phyloP scores from a whole-genome alignment of 768 basidiomycete genomes.

The Coprinellus micaceus region DNA sequence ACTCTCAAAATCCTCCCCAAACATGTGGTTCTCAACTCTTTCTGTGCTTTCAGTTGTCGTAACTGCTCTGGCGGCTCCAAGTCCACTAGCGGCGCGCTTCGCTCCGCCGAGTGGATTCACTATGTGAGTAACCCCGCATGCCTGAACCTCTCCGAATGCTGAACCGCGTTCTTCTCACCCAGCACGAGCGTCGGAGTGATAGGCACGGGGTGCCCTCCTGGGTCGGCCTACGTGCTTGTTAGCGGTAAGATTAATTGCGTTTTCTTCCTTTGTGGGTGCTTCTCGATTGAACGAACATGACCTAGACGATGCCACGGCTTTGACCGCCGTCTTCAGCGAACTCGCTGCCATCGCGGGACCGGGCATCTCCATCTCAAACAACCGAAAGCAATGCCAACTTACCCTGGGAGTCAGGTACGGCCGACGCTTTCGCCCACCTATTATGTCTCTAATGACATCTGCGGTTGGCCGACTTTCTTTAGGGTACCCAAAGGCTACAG shows the following conservation, averaged over 20 bases:
- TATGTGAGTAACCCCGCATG: constrained; percentile 2
- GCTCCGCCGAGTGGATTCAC: constrained; percentile 10
- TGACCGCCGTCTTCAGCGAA: constrained; percentile 11
- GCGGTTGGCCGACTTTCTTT: no score
- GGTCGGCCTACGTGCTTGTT: constrained; percentile 3
- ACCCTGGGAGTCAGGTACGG: constrained; percentile 16
- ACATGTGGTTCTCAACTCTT: not conserved
- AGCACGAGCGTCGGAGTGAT: constrained; percentile 8
- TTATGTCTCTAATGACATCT: no score
- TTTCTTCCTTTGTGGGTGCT: no score
- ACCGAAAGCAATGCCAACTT: constrained; percentile 20
- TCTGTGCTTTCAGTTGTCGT: not conserved
- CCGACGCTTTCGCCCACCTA: no score
- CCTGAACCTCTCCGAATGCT: not conserved
- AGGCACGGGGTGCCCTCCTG: constrained; percentile 12
- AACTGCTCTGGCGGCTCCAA: not conserved
- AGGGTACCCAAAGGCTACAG: constrained; percentile 18
- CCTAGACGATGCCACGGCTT: not conserved
- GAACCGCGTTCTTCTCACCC: not conserved
- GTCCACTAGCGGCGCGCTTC: no score
- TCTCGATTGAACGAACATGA: not conserved
- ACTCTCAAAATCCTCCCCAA: not conserved
- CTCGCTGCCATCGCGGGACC: constrained; percentile 17
- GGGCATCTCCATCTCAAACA: constrained; percentile 12
- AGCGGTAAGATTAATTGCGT: constrained; percentile 2